Evolutionary conservation across 371 early-diverging fungal species (phyloP), one percentile per base, ranked within the genome.

Genomic region (Rhizopus sp.): DNA sequence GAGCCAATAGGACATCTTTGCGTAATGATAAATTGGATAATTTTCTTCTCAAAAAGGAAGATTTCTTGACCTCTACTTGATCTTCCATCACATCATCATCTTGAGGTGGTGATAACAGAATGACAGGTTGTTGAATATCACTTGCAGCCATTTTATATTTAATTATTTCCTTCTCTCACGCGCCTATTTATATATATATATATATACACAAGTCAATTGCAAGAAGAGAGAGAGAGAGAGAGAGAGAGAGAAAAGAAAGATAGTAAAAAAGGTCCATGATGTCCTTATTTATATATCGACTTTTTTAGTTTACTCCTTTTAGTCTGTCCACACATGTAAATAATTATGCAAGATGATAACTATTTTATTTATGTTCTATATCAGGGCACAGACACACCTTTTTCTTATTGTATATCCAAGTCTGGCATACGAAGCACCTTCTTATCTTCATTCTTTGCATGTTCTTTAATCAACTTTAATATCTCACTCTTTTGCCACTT

Each of bases 391-490:
- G 23, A 23, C 23, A 32, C 35, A 42, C 17, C 10, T 13, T 23
- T 15, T 8, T 46, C 33, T 37, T 48, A 37, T 40, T 48, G 59
- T 38, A 58, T 53, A 44, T 81, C 72, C 45, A 90, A 77, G 60
- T 89, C 85, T 5, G 93, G 93, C 90, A 93, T 90, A 34, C 86
- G 78, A 52, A 86, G 65, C 34, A 91, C 84, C 15, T 76, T 73
- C 37, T 82, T 84, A 2, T 83, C 86, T 42, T 87, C 80, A 58
- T 88, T 88, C 67, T 86, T 79, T 7, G 89, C 85, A 59, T 90
- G 92, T 46, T 77, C 65, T 53, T 64, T 75, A 23, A 93, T 73
- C 73, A 77, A 78, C 15, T 73, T 66, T 68, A 92, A 79, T 4
- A 92, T 84, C 0, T 64, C 44, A 57, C 80, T 83, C 0, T 68